phyloP scores from a whole-genome alignment of 257 asterid species.

The Cinchona pubescens region DNA sequence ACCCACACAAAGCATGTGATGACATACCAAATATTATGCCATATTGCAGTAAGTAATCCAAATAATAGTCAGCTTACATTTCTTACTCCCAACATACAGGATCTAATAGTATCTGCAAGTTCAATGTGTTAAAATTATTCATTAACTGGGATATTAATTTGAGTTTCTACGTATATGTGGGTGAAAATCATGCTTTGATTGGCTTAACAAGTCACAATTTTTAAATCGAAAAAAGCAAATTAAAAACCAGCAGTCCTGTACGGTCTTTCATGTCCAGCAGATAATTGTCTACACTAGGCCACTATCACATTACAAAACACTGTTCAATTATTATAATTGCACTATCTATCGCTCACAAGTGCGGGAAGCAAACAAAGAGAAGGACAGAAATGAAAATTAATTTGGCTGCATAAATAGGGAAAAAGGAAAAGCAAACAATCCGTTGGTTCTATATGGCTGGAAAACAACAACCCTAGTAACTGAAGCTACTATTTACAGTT shows the following conservation, averaged over 20 bases:
- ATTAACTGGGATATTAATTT: not conserved
- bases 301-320: not conserved
- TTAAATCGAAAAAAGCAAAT: not conserved
- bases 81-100: not conserved
- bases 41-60: no score
- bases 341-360: not conserved
- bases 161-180: not conserved
- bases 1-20: no score
- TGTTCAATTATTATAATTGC: not conserved
- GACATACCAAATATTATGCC: no score
- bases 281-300: not conserved
- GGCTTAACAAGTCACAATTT: not conserved
- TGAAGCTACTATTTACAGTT: no score
- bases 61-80: not conserved
- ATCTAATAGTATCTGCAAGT: not conserved
- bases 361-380: not conserved
- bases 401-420: not conserved
- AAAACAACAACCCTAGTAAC: no score
- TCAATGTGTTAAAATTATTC: not conserved
- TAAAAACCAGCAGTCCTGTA: not conserved
- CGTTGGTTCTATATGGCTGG: not conserved
- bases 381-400: not conserved
- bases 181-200: not conserved
- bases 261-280: not conserved
- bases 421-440: not conserved